Evolutionary conservation across 768 basidiomycete genomes (phyloP).

Genomic region (Termitomyces sp.): DNA sequence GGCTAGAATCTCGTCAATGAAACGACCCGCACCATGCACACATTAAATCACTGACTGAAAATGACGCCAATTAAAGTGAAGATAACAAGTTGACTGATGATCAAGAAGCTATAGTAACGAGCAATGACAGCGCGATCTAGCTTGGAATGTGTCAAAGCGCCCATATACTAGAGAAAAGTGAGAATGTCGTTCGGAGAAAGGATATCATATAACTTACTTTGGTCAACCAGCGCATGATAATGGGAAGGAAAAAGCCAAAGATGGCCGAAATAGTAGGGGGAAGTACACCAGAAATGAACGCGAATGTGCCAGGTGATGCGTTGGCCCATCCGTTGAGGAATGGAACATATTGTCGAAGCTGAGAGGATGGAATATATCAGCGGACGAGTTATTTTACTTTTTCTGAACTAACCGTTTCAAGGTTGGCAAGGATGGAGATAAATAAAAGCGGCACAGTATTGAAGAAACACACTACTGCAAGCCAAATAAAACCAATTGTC

Average conservation of each 20-base stretch:
- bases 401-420: conserved; percentile 57
- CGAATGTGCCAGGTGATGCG: conserved; percentile 63
- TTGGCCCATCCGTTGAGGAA: conserved; percentile 74
- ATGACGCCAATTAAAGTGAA: conserved; percentile 91
- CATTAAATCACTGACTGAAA: conserved; percentile 65
- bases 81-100: conserved; percentile 89
- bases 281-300: conserved; percentile 86
- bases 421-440: conserved; percentile 89
- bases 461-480: conserved; percentile 82
- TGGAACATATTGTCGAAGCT: conserved; percentile 63
- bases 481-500: conserved; percentile 71
- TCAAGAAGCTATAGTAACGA: conserved; percentile 90
- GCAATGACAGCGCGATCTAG: conserved; percentile 90
- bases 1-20: conserved; percentile 19
- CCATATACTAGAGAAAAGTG: conserved; percentile 54
- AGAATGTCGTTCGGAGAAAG: conserved; percentile 38
- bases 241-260: conserved; percentile 88
- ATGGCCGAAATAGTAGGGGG: conserved; percentile 85
- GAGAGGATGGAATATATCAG: conserved; percentile 8
- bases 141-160: conserved; percentile 64
- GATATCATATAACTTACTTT: conserved; percentile 49
- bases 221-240: conserved; percentile 87
- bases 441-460: conserved; percentile 90
- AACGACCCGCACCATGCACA: not conserved
- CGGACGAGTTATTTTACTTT: not conserved